Base-by-base conservation (phyloP, 495 filamentous ascomycete genomes). In the Trichoderma asperelloides region DNA sequence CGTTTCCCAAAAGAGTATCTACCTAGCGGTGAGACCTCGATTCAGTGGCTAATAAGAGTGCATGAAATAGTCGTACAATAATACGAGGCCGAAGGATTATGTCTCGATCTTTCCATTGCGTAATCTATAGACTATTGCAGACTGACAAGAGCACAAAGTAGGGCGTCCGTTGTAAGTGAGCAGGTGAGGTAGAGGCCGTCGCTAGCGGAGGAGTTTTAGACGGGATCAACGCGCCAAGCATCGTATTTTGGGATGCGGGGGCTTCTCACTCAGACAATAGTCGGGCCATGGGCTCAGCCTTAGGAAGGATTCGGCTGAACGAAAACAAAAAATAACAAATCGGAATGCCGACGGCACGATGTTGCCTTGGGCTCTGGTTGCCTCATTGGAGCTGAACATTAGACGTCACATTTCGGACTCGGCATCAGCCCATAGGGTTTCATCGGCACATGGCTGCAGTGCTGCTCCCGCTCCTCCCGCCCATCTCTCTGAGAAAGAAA, bases 201-300 rank as follows among this genome's bases (percentile, higher is more conserved):
- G 27, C 55, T 16, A 1, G 23, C 55, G 13, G 30, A 25, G 33
- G 55, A 60, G 11, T 15, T 33, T 60, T 60, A 28, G 55, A 11
- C 23, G 25, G 55, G 25, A 60, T 60, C 55, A 25, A 60, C 55
- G 55, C 55, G 55, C 55, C 55, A 60, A 60, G 55, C 55, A 60
- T 60, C 55, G 55, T 60, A 60, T 60, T 60, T 60, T 60, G 27
- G 13, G 25, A 60, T 60, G 55, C 55, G 27, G 55, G 55, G 55
- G 27, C 28, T 60, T 60, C 27, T 12, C 12, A 12, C 55, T 60
- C 25, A 60, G 55, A 60, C 55, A 30, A 60, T 12, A 13, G 13
- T 25, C 55, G 55, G 16, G 23, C 11, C 55, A 1, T 8, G 47
- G 47, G 23, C 33, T 47, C 43, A 47, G 43, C 43, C 43, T 60